Conservation (phyloP, 2,329 filamentous ascomycete species). For the Capronia americana region DNA sequence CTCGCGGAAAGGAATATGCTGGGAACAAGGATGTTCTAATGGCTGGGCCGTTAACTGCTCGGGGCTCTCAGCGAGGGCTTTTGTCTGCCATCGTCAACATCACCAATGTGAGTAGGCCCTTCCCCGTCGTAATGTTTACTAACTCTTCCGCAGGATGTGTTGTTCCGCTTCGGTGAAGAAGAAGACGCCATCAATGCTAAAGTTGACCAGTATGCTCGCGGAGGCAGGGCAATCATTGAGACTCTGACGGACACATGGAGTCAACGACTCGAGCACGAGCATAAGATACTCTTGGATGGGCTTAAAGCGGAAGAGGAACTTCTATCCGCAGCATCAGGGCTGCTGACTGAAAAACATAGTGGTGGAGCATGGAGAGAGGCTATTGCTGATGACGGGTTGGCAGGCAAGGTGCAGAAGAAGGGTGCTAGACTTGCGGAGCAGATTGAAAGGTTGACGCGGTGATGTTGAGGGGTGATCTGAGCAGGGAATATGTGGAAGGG, state of each 20-base stretch:
- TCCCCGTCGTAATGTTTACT: constrained; percentile 8
- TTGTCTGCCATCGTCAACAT: constrained; percentile 29
- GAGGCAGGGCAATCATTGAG: constrained; percentile 23
- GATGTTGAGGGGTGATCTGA: not conserved
- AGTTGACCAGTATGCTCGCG: constrained; percentile 18
- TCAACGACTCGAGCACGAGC: constrained; percentile 29
- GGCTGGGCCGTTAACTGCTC: constrained; percentile 1
- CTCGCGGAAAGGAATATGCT: not conserved
- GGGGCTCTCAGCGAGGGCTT: constrained; percentile 27
- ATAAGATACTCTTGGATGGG: constrained; percentile 11
- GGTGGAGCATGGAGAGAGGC: constrained; percentile 14
- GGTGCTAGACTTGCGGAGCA: not conserved
- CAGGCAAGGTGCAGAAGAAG: constrained; percentile 6
- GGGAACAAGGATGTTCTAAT: not conserved
- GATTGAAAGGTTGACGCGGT: constrained; percentile 22
- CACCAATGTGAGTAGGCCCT: constrained; percentile 22
- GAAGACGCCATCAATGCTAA: constrained; percentile 31
- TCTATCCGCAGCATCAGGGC: constrained; percentile 20
- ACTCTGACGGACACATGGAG: constrained; percentile 32
- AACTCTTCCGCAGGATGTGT: constrained; percentile 27
- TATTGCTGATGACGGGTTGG: not conserved
- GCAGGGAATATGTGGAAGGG: not conserved
- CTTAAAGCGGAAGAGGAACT: constrained; percentile 22
- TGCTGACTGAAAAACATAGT: constrained; percentile 15
- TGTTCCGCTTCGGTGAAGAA: constrained; percentile 33